phyloP scores from a whole-genome alignment of 371 early-diverging fungal genomes.

The Globomyces sp. region DNA sequence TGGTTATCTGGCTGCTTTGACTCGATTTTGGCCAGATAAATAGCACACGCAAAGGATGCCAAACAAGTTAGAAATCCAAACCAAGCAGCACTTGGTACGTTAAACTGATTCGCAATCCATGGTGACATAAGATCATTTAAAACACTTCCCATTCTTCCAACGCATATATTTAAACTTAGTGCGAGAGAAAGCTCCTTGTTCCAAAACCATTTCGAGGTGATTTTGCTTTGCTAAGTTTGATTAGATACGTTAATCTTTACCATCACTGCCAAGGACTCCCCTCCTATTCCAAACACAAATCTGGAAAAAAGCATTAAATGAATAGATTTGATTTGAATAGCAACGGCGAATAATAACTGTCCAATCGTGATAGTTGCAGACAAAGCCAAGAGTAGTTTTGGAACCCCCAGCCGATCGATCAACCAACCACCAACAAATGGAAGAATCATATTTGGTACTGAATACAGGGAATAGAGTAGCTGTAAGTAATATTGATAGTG shows the following conservation, averaged over 20 bases:
- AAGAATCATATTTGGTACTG: constrained; percentile 70
- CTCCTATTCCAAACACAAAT: constrained; percentile 59
- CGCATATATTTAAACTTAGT: constrained; percentile 52
- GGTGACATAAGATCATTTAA: constrained; percentile 54
- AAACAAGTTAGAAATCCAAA: constrained; percentile 47
- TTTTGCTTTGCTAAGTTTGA: constrained; percentile 41
- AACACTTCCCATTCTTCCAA: constrained; percentile 56
- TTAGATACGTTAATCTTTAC: constrained; percentile 18
- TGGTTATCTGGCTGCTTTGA: not conserved
- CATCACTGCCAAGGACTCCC: constrained; percentile 46
- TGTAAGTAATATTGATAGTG: constrained; percentile 59
- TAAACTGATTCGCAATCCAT: constrained; percentile 35
- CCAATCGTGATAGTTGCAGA: constrained; percentile 51
- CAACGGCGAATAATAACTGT: constrained; percentile 53
- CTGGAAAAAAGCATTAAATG: constrained; percentile 54
- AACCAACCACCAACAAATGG: constrained; percentile 62
- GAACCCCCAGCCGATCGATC: constrained; percentile 51
- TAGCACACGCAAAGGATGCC: constrained; percentile 36
- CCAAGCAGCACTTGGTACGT: constrained; percentile 48
- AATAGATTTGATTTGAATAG: constrained; percentile 36
- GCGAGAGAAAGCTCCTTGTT: constrained; percentile 57
- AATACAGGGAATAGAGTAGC: constrained; percentile 65
- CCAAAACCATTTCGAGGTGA: constrained; percentile 47
- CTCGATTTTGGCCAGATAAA: constrained; percentile 26
- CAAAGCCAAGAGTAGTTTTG: constrained; percentile 49